Evolutionary conservation across 2,329 filamentous ascomycete species (phyloP), one percentile per base, ranked within the genome.

Genomic region (Penicillium sp.): DNA sequence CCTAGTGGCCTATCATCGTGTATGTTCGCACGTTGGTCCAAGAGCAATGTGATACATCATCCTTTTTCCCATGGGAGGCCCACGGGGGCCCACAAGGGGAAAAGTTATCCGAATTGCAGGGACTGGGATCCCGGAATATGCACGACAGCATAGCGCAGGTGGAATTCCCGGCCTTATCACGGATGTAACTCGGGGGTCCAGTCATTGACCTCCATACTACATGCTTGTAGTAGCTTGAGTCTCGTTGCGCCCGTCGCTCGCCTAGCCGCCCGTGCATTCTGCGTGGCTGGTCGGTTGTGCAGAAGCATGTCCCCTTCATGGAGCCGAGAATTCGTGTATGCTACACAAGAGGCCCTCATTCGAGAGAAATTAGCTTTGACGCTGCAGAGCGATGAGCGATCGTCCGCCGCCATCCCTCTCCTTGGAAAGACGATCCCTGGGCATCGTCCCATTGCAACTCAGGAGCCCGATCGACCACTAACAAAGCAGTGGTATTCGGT

Each of bases 1-100:
- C 8, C 36, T 20, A n/a, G n/a, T n/a, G 8, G 36, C 36, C 36
- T 40, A 40, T 40, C 12, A 24, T 17, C 13, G n/a, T n/a, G 7
- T 10, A 15, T 40, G 36, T 17, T 24, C 21, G 36, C 36, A 26
- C 26, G 13, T 17, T 26, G 13, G 29, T 6, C 9, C 17, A 36
- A 20, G 39, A 9, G 7, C 4, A 53, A 56, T 55, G 23, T 55
- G 58, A 61, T 56, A 48, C 34, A 56, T 60, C 39, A 49, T 21
- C n/a, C n/a, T 50, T 43, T 40, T 24, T 27, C 17, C 33, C 34
- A 24, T 7, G 10, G 36, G 13, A 13, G 18, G 20, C n/a, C 37
- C 39, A n/a, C n/a, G n/a, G n/a, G n/a, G n/a, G n/a, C 39, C 21
- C 39, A 42, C 33, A 49, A 30, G 17, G 13, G 54, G 49, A 55